Evolutionary conservation across 1,284 basidiomycete genomes (phyloP).

Genomic region (Anthracocystis walkeri): DNA sequence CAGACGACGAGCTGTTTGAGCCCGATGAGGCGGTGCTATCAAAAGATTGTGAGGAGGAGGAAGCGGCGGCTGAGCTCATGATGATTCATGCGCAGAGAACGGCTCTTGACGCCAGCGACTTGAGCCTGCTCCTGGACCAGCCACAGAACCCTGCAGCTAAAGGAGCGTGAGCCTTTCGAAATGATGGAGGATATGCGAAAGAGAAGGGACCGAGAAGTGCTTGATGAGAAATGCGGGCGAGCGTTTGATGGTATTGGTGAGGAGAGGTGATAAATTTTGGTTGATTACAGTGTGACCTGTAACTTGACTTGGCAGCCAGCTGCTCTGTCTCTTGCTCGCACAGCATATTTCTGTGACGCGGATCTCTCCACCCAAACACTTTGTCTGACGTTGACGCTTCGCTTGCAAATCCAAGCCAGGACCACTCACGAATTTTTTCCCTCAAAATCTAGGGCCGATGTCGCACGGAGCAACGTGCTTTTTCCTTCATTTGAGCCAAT

Average conservation of each 20-base stretch:
- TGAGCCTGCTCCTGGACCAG: background rate
- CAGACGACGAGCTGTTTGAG: slow-evolving; percentile 4
- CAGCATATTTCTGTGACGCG: slow-evolving; percentile 2
- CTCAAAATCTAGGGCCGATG: background rate
- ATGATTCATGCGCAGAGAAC: slow-evolving; percentile 2
- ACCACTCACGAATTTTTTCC: slow-evolving; percentile 1
- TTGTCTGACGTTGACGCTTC: background rate
- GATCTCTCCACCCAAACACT: slow-evolving; percentile 24
- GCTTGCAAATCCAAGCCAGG: slow-evolving; percentile 8
- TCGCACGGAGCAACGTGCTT: slow-evolving; percentile 2
- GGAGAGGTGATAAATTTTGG: no score
- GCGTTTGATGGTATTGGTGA: no score
- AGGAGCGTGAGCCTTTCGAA: background rate
- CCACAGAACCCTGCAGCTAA: background rate
- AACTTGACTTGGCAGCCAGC: no score
- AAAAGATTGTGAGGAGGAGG: slow-evolving; percentile 21
- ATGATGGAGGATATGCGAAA: no score
- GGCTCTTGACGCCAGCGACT: slow-evolving; percentile 5
- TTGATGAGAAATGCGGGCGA: no score
- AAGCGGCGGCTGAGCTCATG: slow-evolving; percentile 22
- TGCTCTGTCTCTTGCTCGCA: background rate
- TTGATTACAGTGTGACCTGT: no score
- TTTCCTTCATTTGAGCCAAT: background rate
- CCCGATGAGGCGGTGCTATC: background rate
- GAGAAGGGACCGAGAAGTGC: no score